These are phyloP conservation scores for Fistulinella cinereoalba DNA, from an alignment of 1,284 basidiomycete species.

Conservation along the genomic window DNA sequence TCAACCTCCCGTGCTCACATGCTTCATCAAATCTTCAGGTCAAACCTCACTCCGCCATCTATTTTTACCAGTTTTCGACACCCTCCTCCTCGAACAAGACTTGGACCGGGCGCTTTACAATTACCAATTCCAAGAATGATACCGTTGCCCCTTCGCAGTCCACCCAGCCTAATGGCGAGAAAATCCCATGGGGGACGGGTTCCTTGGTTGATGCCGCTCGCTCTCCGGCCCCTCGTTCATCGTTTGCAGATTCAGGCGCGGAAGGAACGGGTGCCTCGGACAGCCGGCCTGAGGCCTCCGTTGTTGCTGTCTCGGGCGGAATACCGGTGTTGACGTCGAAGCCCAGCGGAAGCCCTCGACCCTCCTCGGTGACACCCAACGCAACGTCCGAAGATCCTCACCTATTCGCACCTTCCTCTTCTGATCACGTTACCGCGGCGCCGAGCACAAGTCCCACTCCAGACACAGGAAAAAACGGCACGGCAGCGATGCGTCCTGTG, in stretches of 20 bases:
- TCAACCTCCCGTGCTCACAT: neutral
- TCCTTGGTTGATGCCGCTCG: constrained; percentile 46
- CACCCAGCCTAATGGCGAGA: constrained; percentile 50
- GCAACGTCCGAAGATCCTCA: neutral
- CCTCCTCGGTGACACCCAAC: neutral
- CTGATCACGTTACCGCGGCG: neutral
- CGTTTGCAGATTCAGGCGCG: constrained; percentile 6
- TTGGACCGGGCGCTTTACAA: constrained; percentile 84
- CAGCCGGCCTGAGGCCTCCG: neutral
- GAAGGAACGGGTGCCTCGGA: neutral
- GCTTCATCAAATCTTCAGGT: constrained; percentile 42
- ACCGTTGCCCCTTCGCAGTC: constrained; percentile 50
- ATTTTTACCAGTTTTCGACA: constrained; percentile 76
- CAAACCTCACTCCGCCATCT: constrained; percentile 65
- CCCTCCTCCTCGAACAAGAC: constrained; percentile 41
- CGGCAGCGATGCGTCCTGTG: neutral
- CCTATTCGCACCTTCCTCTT: neutral
- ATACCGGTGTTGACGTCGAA: neutral
- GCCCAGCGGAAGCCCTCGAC: neutral
- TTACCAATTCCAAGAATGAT: constrained; percentile 54
- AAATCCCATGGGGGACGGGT: constrained; percentile 72
- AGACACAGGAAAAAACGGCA: constrained; percentile 9
- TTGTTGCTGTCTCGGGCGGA: neutral
- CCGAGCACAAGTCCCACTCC: constrained; percentile 4
- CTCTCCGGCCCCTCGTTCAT: constrained; percentile 28